Conservation (phyloP, 371 early-diverging fungal species). For the Apophysomyces sp. region DNA sequence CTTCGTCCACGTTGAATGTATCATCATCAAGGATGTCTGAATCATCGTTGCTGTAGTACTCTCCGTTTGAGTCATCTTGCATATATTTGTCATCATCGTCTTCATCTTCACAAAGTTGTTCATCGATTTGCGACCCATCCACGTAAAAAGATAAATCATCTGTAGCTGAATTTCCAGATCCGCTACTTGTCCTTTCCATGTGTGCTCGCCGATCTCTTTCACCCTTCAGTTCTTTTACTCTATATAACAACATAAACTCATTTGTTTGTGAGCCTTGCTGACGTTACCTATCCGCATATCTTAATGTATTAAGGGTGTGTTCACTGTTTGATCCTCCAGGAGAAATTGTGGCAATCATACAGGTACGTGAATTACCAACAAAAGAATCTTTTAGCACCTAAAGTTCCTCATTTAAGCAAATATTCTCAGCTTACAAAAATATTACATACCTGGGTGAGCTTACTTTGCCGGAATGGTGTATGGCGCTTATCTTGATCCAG, state of each 20-base stretch:
- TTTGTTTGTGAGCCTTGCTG: too few species aligned
- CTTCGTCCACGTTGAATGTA: constrained; percentile 20
- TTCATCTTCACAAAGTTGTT: constrained; percentile 9
- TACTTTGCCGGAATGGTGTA: constrained; percentile 96
- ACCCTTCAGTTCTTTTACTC: constrained; percentile 84
- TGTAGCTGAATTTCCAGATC: constrained; percentile 1
- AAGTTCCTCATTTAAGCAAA: too few species aligned
- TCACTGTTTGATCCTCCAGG: constrained; percentile 92
- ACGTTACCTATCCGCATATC: constrained; percentile 96
- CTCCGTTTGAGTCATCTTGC: constrained; percentile 29
- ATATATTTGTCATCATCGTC: constrained; percentile 28
- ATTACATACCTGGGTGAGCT: constrained; percentile 85
- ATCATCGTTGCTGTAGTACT: constrained; percentile 18
- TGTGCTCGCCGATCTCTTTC: constrained; percentile 29
- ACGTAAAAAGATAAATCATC: constrained; percentile 12
- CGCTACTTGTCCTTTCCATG: constrained; percentile 9
- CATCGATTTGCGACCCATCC: not conserved
- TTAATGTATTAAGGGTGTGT: constrained; percentile 97
- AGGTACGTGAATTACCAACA: constrained; percentile 95
- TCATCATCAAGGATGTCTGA: constrained; percentile 24
- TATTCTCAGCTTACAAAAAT: not conserved
- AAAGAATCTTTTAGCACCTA: constrained; percentile 96
- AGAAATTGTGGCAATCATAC: constrained; percentile 97
- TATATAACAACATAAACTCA: constrained; percentile 12
- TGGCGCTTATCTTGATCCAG: constrained; percentile 92